Conservation (phyloP, 768 basidiomycete species). For the Paxillus involutus region DNA sequence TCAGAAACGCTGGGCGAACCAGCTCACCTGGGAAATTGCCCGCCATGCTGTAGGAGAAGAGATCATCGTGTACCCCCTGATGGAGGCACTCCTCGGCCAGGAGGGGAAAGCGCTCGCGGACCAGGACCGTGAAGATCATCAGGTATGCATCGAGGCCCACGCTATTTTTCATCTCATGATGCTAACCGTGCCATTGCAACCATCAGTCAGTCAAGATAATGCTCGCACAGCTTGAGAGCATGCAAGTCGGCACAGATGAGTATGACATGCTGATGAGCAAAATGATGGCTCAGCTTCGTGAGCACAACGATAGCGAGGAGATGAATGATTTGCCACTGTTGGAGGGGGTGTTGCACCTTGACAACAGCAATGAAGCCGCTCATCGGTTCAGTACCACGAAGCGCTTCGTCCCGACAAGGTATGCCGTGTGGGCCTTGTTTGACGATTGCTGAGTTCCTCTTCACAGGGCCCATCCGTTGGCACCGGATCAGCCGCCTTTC, state of each 20-base stretch:
- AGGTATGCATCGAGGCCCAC: slow-evolving; percentile 29
- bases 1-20: slow-evolving; percentile 53
- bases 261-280: slow-evolving; percentile 42
- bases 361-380: slow-evolving; percentile 46
- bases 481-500: slow-evolving; percentile 56
- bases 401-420: slow-evolving; percentile 63
- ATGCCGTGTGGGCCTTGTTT: slow-evolving; percentile 9
- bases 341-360: slow-evolving; percentile 45
- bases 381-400: slow-evolving; percentile 53
- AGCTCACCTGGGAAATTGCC: slow-evolving; percentile 61
- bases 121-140: slow-evolving; percentile 57
- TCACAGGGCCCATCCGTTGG: slow-evolving; percentile 47
- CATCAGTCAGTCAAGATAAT: slow-evolving; percentile 36
- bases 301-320: slow-evolving; percentile 61
- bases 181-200: too few relatives aligned
- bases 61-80: slow-evolving; percentile 61
- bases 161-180: too few relatives aligned
- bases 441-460: background rate
- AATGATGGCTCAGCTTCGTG: slow-evolving; percentile 47
- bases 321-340: slow-evolving; percentile 54
- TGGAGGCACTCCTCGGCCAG: slow-evolving; percentile 55
- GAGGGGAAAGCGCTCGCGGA: slow-evolving; percentile 51
- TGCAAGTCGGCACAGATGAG: slow-evolving; percentile 41
- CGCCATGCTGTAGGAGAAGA: slow-evolving; percentile 64
- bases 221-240: slow-evolving; percentile 47